Evolutionary conservation across 805 yeast species (phyloP), one percentile per base, ranked within the genome.

Genomic region (Candida sonorensis): DNA sequence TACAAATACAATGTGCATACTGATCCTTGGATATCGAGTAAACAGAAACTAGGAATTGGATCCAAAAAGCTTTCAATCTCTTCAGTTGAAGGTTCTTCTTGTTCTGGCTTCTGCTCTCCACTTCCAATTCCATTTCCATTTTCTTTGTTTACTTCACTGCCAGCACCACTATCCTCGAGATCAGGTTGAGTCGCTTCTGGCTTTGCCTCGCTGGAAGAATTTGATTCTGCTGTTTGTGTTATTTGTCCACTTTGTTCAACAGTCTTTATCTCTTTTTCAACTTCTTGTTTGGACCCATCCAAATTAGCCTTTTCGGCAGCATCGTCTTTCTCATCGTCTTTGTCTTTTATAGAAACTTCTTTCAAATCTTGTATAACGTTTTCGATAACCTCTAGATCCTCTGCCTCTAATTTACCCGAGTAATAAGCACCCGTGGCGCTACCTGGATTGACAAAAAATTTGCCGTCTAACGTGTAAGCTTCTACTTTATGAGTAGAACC

Each of bases 361-460:
- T 37, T 52, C 14, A 45, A 33, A 2, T 49, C 50, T n/a, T 36
- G 34, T 27, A 56, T 44, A 5, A 51, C 53, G 10, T 53, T 52
- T 9, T 55, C 63, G 9, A 57, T 61, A 7, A 56, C 59, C 5
- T 53, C 66, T 3, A 68, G 66, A 3, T 69, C 78, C 13, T 70
- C 75, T 2, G 66, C 69, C 6, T 64, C 67, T 36, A 77, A 77
- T 60, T 77, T 75, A 48, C 77, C 80, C 20, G 82, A 70, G 26
- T 71, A 69, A 43, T 71, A 75, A 0, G 97, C 96, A 17, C 98
- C 98, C 0, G 97, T 88, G 26, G 94, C 94, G 51, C 94, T 81
- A 0, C 98, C 98, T 0, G 98, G 97, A 54, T 85, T 90, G n/a
- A 92, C 71, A 50, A 92, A 92, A 55, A 88, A 85, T 57, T 84